Percentiles rank a stretch among this genome's conserved stretches.
These are phyloP conservation scores for Sarcodon aspratus DNA, from an alignment of 768 basidiomycete genomes.

Conservation along the genomic window DNA sequence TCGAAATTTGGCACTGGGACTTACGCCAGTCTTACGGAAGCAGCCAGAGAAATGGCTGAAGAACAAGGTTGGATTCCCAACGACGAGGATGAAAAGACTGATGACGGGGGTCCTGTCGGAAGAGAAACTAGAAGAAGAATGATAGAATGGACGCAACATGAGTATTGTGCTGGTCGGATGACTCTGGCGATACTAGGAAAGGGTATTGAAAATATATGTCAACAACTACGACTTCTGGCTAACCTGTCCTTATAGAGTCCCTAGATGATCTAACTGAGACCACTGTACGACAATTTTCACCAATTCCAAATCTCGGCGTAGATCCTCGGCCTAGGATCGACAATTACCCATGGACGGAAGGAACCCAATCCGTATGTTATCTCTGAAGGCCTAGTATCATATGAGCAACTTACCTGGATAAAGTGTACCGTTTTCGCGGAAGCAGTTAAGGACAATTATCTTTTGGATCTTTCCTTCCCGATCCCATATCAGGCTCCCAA, in stretches of 20 bases:
- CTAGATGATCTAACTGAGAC: slow-evolving; percentile 17
- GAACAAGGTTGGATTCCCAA: neutral
- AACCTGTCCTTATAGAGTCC: neutral
- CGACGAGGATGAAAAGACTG: slow-evolving; percentile 10
- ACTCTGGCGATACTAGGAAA: slow-evolving; percentile 23
- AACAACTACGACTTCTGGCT: neutral
- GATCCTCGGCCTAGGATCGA: slow-evolving; percentile 13
- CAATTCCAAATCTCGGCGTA: slow-evolving; percentile 16
- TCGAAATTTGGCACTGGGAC: slow-evolving; percentile 38
- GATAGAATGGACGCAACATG: slow-evolving; percentile 24
- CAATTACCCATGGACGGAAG: neutral
- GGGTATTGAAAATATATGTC: slow-evolving; percentile 8
- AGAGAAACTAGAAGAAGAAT: slow-evolving; percentile 19
- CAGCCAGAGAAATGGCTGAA: slow-evolving; percentile 7
- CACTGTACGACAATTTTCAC: slow-evolving; percentile 20
- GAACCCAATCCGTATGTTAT: neutral
- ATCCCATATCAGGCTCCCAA: slow-evolving; percentile 25
- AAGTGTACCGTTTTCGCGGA: slow-evolving; percentile 26
- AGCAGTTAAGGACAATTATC: slow-evolving; percentile 32
- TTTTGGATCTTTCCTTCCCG: slow-evolving; percentile 25
- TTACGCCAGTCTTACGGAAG: slow-evolving; percentile 17
- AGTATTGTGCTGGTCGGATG: slow-evolving; percentile 27
- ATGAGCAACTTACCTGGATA: neutral
- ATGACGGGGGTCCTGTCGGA: slow-evolving; percentile 27
- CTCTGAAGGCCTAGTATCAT: neutral